Base-by-base conservation (phyloP, 805 yeast genomes). In the Metschnikowia anglica region DNA sequence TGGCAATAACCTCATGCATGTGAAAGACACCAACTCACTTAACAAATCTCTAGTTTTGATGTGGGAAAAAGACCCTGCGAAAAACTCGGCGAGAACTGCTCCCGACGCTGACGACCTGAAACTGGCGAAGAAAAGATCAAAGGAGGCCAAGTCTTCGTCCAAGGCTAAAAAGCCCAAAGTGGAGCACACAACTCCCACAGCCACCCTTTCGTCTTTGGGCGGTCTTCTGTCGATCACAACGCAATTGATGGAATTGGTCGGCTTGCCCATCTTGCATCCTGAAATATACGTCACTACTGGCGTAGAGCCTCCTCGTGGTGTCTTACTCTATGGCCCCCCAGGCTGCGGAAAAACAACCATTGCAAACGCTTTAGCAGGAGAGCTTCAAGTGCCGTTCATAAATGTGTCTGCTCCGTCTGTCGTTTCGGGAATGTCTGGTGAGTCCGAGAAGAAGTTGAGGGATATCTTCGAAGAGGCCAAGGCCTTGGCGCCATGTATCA, bases 381-480 rank as follows among this genome's bases (percentile, higher is more conserved):
- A 91, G 58, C 73, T 93, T 24, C 85, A 88, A 53, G 96, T 93
- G 0, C 97, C 98, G 0, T 93, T 93, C 59, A 80, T 93, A 13
- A 83, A 85, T 34, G 75, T 93, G 1, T 85, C 96, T 20, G 98
- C 99, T 0, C 99, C 99, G 1, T 84, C 96, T 2, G 88, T 93
- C 7, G 98, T 93, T 0, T 87, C 96, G 48, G 99, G 99, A 4
- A 93, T 93, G 98, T 88, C 96, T n/a, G 99, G 99, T 32, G 99
- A 93, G 62, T 81, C 91, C 49, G 99, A 93, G 62, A 93, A 93
- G 70, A 90, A 91, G 59, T 73, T 93, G 17, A 74, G 99, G 48
- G 98, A 93, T 46, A 71, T 91, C 28, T 91, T 91, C 58, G 97
- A 89, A 28, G 98, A 93, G 59, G 99, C 99, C 3, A 84, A 83